Conservation (phyloP, 345 rosid species). For the Adansonia digitata region DNA sequence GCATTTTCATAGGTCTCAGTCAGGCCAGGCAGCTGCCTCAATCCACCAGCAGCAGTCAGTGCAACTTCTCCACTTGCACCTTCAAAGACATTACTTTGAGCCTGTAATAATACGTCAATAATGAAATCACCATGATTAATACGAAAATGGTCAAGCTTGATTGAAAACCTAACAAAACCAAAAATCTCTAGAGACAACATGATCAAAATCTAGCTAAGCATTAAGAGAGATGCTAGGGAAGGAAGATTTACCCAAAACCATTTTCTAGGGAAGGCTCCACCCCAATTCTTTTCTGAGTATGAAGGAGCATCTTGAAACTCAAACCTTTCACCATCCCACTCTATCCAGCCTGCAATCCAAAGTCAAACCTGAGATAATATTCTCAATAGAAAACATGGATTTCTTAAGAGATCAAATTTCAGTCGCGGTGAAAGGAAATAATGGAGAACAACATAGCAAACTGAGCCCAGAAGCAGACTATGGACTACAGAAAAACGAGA, state of each 20-base stretch:
- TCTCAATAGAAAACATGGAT: background rate
- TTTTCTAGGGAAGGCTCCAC: conserved; percentile 92
- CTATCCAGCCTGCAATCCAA: conserved; percentile 80
- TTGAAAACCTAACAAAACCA: background rate
- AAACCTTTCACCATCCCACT: conserved; percentile 88
- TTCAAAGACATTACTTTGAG: conserved; percentile 83
- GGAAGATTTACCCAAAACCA: conserved; percentile 87
- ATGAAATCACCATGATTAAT: background rate
- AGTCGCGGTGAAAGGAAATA: background rate
- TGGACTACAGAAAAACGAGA: background rate
- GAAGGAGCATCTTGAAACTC: conserved; percentile 92
- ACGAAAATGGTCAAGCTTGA: background rate
- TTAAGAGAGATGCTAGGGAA: conserved; percentile 14
- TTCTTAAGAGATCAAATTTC: conserved; percentile 10
- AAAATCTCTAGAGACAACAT: background rate
- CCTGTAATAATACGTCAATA: conserved; percentile 36
- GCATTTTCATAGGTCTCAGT: conserved; percentile 72
- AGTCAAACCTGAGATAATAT: conserved; percentile 15
- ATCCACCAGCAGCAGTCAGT: conserved; percentile 83
- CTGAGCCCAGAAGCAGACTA: background rate
- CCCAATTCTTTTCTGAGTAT: conserved; percentile 97
- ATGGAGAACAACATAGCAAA: background rate
- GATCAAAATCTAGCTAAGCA: conserved; percentile 9
- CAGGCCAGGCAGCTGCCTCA: conserved; percentile 81
- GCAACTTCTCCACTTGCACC: conserved; percentile 85